Base-by-base conservation (phyloP, 2,329 filamentous ascomycete genomes). In the Mycogone perniciosa region DNA sequence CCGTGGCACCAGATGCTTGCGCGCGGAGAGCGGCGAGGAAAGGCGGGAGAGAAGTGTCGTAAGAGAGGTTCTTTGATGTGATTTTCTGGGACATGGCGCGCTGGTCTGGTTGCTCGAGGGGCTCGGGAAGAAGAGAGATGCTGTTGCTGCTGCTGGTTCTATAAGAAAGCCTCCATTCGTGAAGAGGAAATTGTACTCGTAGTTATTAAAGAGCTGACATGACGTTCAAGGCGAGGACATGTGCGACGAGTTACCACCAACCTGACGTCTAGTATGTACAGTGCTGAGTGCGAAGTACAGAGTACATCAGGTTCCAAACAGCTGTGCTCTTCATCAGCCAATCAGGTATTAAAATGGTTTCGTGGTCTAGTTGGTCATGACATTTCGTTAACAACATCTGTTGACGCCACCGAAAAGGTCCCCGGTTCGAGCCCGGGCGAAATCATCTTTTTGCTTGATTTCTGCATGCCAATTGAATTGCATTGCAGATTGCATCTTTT, bases 1-100 rank as follows among this genome's bases (percentile, higher is more conserved):
- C 68, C 67, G 73, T 63, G 74, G 66, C 61, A 67, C 68, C 66
- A 64, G 74, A 62, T 71, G 67, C 63, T 65, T 81, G 68, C 57
- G 78, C 74, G 71, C 76, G 75, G 27, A 84, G 71, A 13, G 72
- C 72, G 30, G 75, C 75, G 47, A 85, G 77, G 64, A 85, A 85
- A 5, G 81, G 81, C 20, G 81, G 81, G 13, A 82, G 75, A 6
- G 72, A 71, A 39, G 65, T 66, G 70, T 79, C 75, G 74, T 88
- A 90, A 52, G 77, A 76, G 44, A 90, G 76, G 66, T 88, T 84
- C 61, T 87, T 88, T 59, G 81, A 73, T 48, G 81, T 88, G 63
- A 88, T 85, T 61, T 83, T 86, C 34, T 76, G 70, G 6, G 74
- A 68, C 74, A 76, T 77, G 59, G 55, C 62, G 46, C 20, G 20